A percentile compares a stretch with the other conserved stretches of the same genome.
Evolutionary conservation across 108 stramenopile species (phyloP).

Genomic region (Poteriospumella lacustris): DNA sequence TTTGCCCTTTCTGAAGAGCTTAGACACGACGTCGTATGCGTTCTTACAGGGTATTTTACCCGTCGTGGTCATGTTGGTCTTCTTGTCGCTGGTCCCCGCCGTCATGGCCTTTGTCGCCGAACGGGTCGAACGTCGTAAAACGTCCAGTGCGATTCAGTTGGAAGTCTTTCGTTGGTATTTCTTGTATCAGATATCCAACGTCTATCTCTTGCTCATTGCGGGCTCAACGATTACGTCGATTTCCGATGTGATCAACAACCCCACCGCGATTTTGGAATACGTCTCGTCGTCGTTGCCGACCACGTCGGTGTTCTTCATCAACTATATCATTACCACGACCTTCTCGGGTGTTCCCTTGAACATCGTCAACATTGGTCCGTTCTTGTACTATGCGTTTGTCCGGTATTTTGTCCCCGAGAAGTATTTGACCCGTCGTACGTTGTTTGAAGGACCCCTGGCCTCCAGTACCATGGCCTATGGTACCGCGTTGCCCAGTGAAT

Average conservation of each 20-base stretch:
- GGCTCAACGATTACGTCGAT: slow-evolving; percentile 1
- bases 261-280: background rate
- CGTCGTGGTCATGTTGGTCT: slow-evolving; percentile 16
- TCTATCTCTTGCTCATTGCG: background rate
- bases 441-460: slow-evolving; percentile 21
- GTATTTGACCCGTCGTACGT: background rate
- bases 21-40: background rate
- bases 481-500: background rate
- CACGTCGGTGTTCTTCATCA: slow-evolving; percentile 19
- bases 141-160: background rate
- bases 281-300: background rate
- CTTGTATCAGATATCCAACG: slow-evolving; percentile 20
- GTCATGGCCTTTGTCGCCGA: background rate
- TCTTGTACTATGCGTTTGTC: background rate
- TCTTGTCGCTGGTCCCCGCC: background rate
- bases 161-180: slow-evolving; percentile 28
- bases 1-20: slow-evolving; percentile 11
- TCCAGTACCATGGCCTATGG: background rate
- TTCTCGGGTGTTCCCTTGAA: background rate
- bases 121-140: slow-evolving; percentile 2
- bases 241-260: background rate
- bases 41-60: slow-evolving; percentile 12
- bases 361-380: background rate
- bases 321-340: slow-evolving; percentile 14
- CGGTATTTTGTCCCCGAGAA: background rate